Percentiles rank a stretch among this genome's conserved stretches.
Conservation (phyloP, 306 rosid genomes). For the Luffa acutangula region DNA sequence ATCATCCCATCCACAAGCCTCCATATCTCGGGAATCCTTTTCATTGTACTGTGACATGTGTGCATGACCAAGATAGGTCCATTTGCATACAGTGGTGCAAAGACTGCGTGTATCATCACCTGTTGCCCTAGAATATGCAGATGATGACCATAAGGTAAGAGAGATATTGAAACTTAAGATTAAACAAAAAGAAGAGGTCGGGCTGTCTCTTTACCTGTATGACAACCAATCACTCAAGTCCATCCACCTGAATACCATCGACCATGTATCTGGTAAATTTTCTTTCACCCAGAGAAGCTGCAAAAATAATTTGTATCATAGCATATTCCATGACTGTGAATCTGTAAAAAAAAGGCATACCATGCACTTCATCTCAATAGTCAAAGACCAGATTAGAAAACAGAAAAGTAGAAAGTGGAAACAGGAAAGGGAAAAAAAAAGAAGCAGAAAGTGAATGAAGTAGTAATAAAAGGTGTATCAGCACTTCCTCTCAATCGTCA, state of each 20-base stretch:
- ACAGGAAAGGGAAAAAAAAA: not conserved
- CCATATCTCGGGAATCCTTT: constrained; percentile 71
- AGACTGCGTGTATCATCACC: constrained; percentile 96
- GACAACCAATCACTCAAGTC: constrained; percentile 99
- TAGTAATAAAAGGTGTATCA: not conserved
- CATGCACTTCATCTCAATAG: not conserved
- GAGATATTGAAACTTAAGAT: not conserved
- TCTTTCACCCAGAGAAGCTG: constrained; percentile 99
- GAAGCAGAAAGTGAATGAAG: not conserved
- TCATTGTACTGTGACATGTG: constrained; percentile 72
- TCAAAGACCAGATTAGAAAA: not conserved
- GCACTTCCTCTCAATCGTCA: not conserved
- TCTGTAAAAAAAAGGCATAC: constrained; percentile 1
- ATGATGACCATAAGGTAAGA: not conserved
- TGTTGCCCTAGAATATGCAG: constrained; percentile 58
- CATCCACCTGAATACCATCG: constrained; percentile 96
- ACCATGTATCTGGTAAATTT: constrained; percentile 89
- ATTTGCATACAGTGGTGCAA: constrained; percentile 94
- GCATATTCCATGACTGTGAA: constrained; percentile 13
- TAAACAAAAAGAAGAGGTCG: constrained; percentile 1
- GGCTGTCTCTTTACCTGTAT: constrained; percentile 50
- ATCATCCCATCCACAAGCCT: constrained; percentile 98
- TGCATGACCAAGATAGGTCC: constrained; percentile 99
- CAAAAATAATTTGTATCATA: constrained; percentile 19
- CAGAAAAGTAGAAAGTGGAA: not conserved